These are phyloP conservation scores for Clarireedia monteithiana DNA, from an alignment of 2,329 filamentous ascomycete genomes.

Conservation along the genomic window DNA sequence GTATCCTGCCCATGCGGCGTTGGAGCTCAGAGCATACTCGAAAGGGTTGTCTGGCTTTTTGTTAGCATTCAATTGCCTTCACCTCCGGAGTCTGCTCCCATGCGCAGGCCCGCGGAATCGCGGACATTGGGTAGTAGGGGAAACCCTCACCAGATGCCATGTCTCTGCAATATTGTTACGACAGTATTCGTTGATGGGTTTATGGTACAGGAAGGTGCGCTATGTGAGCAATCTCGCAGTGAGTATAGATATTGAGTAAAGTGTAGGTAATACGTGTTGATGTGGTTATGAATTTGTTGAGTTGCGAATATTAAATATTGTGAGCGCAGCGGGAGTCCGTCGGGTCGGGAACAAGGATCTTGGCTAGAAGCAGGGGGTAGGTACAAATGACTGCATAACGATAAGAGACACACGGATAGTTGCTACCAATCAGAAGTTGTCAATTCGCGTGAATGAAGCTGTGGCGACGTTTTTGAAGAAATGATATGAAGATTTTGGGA, in stretches of 20 bases:
- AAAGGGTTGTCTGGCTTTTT: conserved; percentile 32
- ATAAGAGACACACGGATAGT: not conserved
- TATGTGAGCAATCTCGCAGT: no score
- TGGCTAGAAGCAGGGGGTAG: not conserved
- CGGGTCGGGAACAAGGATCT: not conserved
- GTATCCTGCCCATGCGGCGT: conserved; percentile 62
- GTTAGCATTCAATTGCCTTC: not conserved
- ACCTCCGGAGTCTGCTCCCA: not conserved
- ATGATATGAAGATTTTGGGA: no score
- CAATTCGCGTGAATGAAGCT: not conserved
- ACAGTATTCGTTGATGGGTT: no score
- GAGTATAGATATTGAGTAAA: not conserved
- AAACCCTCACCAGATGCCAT: conserved; percentile 3
- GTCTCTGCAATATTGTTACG: no score
- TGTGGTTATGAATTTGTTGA: not conserved
- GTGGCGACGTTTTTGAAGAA: not conserved
- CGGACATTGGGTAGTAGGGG: not conserved
- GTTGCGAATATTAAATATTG: not conserved
- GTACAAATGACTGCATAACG: not conserved
- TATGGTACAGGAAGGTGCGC: not conserved
- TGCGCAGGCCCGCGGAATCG: not conserved
- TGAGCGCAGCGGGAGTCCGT: not conserved
- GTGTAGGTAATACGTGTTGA: not conserved
- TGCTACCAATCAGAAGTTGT: not conserved
- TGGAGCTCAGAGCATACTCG: conserved; percentile 56